Evolutionary conservation across 2,329 filamentous ascomycete species (phyloP).

Genomic region (Verticillium albo-atrum): DNA sequence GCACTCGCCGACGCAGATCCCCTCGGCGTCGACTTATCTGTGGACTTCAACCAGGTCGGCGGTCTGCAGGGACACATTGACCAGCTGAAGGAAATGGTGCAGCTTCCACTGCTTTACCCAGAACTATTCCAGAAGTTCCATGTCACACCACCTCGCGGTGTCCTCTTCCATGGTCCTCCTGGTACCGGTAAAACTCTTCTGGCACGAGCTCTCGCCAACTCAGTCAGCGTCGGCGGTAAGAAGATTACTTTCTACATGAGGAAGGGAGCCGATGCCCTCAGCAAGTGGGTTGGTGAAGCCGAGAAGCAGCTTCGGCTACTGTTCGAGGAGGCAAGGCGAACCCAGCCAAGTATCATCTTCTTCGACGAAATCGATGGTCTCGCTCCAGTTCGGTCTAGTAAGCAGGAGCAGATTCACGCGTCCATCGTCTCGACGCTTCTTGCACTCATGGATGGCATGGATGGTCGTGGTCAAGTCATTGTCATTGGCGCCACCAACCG

Average conservation of each 20-base stretch:
- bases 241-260: constrained; percentile 99
- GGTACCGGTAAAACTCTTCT: constrained; percentile 98
- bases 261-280: constrained; percentile 94
- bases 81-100: constrained; percentile 98
- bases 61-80: constrained; percentile 92
- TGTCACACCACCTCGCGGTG: constrained; percentile 89
- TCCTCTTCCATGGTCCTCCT: constrained; percentile 93
- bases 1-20: constrained; percentile 91
- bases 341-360: constrained; percentile 98
- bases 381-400: constrained; percentile 92
- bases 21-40: constrained; percentile 84
- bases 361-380: constrained; percentile 98
- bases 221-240: constrained; percentile 75
- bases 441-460: constrained; percentile 96
- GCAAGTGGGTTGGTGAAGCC: constrained; percentile 98
- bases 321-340: constrained; percentile 93
- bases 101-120: constrained; percentile 87
- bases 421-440: constrained; percentile 95
- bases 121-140: constrained; percentile 90
- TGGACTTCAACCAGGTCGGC: constrained; percentile 92
- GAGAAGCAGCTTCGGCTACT: constrained; percentile 90
- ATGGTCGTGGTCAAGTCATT: constrained; percentile 95
- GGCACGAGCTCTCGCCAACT: constrained; percentile 86
- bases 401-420: constrained; percentile 97
- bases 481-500: constrained; percentile 98